Evolutionary conservation across 2,329 filamentous ascomycete genomes (phyloP), one percentile per base, ranked within the genome.

Genomic region (Coniochaeta sp.): DNA sequence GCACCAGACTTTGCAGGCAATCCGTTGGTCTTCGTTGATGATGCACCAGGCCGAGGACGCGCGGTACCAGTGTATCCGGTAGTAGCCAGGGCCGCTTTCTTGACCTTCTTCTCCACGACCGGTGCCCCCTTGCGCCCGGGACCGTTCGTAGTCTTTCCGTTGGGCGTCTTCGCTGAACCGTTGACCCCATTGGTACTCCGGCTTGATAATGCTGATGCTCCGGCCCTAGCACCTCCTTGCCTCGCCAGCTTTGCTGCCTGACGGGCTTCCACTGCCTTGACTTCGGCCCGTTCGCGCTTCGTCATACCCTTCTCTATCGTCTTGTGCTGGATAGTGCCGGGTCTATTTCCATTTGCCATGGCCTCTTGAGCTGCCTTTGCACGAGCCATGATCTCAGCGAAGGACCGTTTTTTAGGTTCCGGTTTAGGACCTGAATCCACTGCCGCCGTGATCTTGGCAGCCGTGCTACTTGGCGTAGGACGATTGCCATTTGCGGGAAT

Each of bases 291-390:
- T 62, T 86, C 80, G 62, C 78, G 80, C 70, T 79, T 88, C 62
- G 75, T 78, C 7, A 81, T 74, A n/a, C 81, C 73, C n/a, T 86
- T 88, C 65, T 89, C 88, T 1, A 86, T 82, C 22, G 87, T 80
- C 70, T 91, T 91, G 72, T 91, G 88, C 69, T 90, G 89, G 65
- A 91, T 90, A 66, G 85, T 86, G 59, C 88, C 88, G 26, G 88
- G 79, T 65, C 82, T 81, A n/a, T 78, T 81, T 76, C 84, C 82
- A 4, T 32, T 4, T 9, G 4, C 9, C 44, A 75, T 77, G 42
- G 77, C 78, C 30, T 16, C 52, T 67, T 89, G 84, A 14, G 84
- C 87, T 62, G 84, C 84, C 68, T 89, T 86, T 34, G 85, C 90
- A 65, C 88, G 82, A 59, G 87, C 87, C 74, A 93, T 80, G 62